Conservation (phyloP, 306 rosid genomes). For the Dicorynia guianensis region DNA sequence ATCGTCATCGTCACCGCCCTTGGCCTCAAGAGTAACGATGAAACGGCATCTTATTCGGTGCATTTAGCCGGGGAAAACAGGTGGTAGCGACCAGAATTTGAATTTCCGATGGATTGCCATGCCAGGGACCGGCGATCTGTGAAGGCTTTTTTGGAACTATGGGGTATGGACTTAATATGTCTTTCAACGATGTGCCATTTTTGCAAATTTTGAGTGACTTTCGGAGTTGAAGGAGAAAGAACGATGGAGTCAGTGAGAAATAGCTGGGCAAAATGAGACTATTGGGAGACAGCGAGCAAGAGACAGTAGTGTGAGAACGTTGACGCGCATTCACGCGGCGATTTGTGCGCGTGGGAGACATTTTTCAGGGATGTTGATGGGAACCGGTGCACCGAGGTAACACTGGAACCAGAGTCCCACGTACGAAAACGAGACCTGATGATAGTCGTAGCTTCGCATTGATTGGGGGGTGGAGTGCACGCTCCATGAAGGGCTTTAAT, state of each 20-base stretch:
- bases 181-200: conserved; percentile 28
- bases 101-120: conserved; percentile 61
- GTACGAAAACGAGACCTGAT: conserved; percentile 45
- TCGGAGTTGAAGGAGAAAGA: background rate
- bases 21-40: conserved; percentile 6
- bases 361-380: conserved; percentile 28
- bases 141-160: background rate
- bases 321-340: conserved; percentile 43
- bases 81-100: conserved; percentile 51
- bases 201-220: conserved; percentile 9
- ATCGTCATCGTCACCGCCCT: conserved; percentile 20
- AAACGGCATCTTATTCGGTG: conserved; percentile 33
- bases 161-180: background rate
- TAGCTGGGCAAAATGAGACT: conserved; percentile 22
- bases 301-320: conserved; percentile 19
- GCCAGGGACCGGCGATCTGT: conserved; percentile 57
- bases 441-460: conserved; percentile 44
- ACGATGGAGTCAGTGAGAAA: conserved; percentile 24
- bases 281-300: conserved; percentile 12
- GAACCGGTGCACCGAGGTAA: conserved; percentile 33
- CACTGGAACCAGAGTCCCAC: conserved; percentile 46
- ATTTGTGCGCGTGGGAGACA: conserved; percentile 48
- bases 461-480: conserved; percentile 54
- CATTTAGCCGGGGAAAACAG: conserved; percentile 48
- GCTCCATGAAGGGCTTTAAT: conserved; percentile 37